Evolutionary conservation across 108 stramenopile genomes (phyloP), one percentile per base, ranked within the genome.

Genomic region (Stephanodiscus minutulus): DNA sequence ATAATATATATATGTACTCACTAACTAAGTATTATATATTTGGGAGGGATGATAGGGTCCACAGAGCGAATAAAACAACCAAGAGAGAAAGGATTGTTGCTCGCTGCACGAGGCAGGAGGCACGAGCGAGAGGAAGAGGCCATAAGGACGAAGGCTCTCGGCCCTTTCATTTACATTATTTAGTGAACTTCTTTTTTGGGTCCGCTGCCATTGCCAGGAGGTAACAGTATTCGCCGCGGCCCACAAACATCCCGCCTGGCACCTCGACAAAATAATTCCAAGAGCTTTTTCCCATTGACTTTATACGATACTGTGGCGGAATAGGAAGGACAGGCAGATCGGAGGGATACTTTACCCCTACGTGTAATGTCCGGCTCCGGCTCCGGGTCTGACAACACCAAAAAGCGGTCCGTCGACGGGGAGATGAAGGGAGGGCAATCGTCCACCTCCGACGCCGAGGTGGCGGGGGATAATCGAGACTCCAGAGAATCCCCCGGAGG

Each of bases 321-420:
- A 13, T 12, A 44, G 43, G 43, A 44, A 44, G 39, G 12, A 13
- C 12, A 44, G 15, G 43, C 3, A 44, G 43, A 3, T 44, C 2
- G 2, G 13, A 15, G 15, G 43, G 43, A 11, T 13, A 44, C 43
- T 15, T 44, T 15, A 44, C 43, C 43, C 43, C 43, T n/a, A 44
- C 13, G 15, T 44, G 36, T n/a, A 6, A 63, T 63, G 62, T 63
- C 62, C 43, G 39, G 62, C 43, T 63, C 62, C 43, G 39, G 62
- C 43, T 41, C 11, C 22, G 62, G 43, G 62, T 44, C 36, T 63
- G 62, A 21, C 43, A 41, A 63, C 37, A 15, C 2, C 43, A 46
- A 33, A 33, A 70, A 67, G 31, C 66, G 46, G 58, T 56, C 68
- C 46, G n/a, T 56, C 6, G 68, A 68, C 27, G 68, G 68, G 29